Evolutionary conservation across 2,329 filamentous ascomycete genomes (phyloP), one percentile per base, ranked within the genome.

Genomic region (Laburnicola sp.): DNA sequence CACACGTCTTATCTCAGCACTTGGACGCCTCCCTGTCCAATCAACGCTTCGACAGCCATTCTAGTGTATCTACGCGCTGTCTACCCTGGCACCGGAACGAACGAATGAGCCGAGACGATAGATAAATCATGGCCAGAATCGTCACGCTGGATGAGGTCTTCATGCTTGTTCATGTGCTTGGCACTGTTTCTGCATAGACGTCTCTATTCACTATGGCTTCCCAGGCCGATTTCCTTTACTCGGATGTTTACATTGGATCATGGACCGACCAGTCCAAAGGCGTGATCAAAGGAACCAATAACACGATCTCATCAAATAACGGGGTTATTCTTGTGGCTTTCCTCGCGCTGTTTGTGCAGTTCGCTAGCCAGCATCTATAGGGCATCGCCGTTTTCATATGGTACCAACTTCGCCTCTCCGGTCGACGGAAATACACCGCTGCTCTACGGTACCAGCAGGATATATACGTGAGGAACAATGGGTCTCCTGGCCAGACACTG

Each of bases 251-350:
- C 41, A 56, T 59, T 6, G 65, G 65, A 25, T 30, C 48, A 16
- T 69, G 65, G 65, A 53, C 61, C 21, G 58, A 69, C 39, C 62
- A 59, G 53, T 63, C 66, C 9, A 45, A 59, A 26, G 60, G 56
- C 6, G 11, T 39, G 2, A 34, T 66, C 35, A 44, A 50, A 16
- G 65, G 66, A n/a, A 57, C 59, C 27, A 69, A 66, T 7, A 39
- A 68, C 11, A 69, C 66, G 4, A 39, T 67, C 3, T 49, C 57
- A 1, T 49, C 58, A n/a, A 53, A 53, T 10, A 53, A 54, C 42
- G 64, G 59, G 9, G 56, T 56, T 4, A 35, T 67, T 6, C 53
- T 69, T 27, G 61, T 58, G 6, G 64, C 65, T 1, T 64, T 68
- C 39, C 53, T 68, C 8, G 66, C 65, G 25, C 32, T 65, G 8